phyloP scores from a whole-genome alignment of 164 flowering plant species.

The Malania oleifera region DNA sequence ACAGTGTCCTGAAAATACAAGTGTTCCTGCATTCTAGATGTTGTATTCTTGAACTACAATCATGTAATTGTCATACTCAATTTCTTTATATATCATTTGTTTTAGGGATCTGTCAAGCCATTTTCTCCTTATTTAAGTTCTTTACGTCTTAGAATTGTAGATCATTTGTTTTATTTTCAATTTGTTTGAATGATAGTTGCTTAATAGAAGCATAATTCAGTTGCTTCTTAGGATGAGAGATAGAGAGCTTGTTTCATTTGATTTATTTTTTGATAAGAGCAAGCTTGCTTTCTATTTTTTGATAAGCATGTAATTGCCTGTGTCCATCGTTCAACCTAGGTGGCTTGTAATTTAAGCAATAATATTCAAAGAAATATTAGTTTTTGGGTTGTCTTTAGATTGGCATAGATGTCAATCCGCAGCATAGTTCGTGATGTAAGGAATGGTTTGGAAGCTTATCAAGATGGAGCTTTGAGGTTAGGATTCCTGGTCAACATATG shows the following conservation, averaged over 20 bases:
- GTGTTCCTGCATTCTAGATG: no score
- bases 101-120: neutral
- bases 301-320: neutral
- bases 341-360: constrained; percentile 18
- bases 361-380: constrained; percentile 5
- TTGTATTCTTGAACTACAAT: no score
- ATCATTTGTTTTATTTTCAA: neutral
- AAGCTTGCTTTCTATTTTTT: constrained; percentile 18
- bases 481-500: constrained; percentile 57
- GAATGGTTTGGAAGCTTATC: constrained; percentile 89
- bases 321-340: neutral
- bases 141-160: neutral
- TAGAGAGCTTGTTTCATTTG: neutral
- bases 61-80: no score
- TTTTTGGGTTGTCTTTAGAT: neutral
- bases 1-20: no score
- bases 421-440: constrained; percentile 87
- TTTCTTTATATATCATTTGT: no score
- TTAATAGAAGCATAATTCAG: neutral
- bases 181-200: neutral
- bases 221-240: neutral
- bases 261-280: neutral
- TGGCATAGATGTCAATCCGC: constrained; percentile 71
- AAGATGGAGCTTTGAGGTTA: constrained; percentile 75
- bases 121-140: neutral